Conservation (phyloP, 1,284 basidiomycete genomes). For the Ceratobasidium sp. region DNA sequence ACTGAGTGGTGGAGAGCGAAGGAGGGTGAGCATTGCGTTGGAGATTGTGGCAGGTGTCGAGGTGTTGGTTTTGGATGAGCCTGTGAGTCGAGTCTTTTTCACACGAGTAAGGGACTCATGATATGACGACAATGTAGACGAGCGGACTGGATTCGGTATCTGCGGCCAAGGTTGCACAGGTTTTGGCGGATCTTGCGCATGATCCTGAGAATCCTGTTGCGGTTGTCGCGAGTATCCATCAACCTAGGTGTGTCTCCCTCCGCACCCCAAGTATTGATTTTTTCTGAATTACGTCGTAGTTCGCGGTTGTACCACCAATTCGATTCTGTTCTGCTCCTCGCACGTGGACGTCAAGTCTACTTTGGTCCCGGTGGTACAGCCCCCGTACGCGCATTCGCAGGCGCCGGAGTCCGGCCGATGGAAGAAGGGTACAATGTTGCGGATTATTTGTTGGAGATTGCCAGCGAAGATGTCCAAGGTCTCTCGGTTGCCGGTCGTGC, state of each 20-base stretch:
- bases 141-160: conserved; percentile 86
- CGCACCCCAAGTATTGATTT: conserved; percentile 28
- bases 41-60: conserved; percentile 62
- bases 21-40: conserved; percentile 68
- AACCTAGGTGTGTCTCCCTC: conserved; percentile 68
- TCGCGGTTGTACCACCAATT: conserved; percentile 88
- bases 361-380: conserved; percentile 76
- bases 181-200: conserved; percentile 78
- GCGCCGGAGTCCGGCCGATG: conserved; percentile 58
- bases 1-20: conserved; percentile 70
- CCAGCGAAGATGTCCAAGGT: conserved; percentile 62
- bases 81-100: conserved; percentile 56
- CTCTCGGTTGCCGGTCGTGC: conserved; percentile 28
- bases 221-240: conserved; percentile 88
- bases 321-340: conserved; percentile 80
- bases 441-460: conserved; percentile 87
- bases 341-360: conserved; percentile 83
- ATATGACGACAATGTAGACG: conserved; percentile 17
- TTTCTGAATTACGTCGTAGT: conserved; percentile 54
- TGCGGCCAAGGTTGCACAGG: conserved; percentile 78
- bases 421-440: conserved; percentile 84
- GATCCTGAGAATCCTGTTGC: conserved; percentile 76
- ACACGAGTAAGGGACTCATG: neutral
- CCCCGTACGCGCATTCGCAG: conserved; percentile 72
- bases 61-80: conserved; percentile 62